Evolutionary conservation across 2,329 filamentous ascomycete species (phyloP).

Genomic region (Penicillium thymicola): DNA sequence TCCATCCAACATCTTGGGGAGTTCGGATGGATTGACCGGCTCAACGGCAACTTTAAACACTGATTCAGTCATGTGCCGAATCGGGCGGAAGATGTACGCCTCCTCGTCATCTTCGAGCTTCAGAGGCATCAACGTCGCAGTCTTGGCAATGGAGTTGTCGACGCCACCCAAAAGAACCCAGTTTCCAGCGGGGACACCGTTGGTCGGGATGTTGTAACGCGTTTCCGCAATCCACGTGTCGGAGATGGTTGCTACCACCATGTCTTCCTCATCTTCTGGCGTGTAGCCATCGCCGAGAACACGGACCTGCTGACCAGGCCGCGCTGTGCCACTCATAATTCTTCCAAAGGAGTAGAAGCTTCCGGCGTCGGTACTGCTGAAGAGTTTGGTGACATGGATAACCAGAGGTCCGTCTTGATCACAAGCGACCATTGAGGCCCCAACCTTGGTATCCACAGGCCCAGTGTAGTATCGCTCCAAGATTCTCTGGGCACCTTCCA

Average conservation of each 20-base stretch:
- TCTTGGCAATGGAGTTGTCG: constrained; percentile 98
- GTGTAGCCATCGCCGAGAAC: constrained; percentile 95
- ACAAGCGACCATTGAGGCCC: constrained; percentile 74
- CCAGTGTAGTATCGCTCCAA: constrained; percentile 90
- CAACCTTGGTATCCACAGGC: constrained; percentile 76
- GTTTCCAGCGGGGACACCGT: constrained; percentile 90
- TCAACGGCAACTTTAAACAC: constrained; percentile 98
- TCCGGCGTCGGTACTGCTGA: constrained; percentile 86
- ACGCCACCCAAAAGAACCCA: constrained; percentile 88
- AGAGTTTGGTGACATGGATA: constrained; percentile 90
- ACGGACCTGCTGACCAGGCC: constrained; percentile 75
- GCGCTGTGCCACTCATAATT: constrained; percentile 87
- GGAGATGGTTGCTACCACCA: constrained; percentile 79
- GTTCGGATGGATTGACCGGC: constrained; percentile 94
- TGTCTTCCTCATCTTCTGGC: constrained; percentile 95
- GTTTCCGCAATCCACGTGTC: constrained; percentile 90
- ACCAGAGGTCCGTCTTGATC: constrained; percentile 87
- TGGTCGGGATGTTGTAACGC: constrained; percentile 85
- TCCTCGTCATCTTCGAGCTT: constrained; percentile 83
- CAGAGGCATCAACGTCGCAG: constrained; percentile 80
- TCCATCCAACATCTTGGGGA: constrained; percentile 98
- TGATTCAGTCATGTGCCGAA: constrained; percentile 93
- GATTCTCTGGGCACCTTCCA: constrained; percentile 70
- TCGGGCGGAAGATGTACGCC: constrained; percentile 89
- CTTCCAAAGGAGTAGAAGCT: constrained; percentile 86